These are phyloP conservation scores for Trichosporon sp. DNA, from an alignment of 1,284 basidiomycete species.

Conservation along the genomic window DNA sequence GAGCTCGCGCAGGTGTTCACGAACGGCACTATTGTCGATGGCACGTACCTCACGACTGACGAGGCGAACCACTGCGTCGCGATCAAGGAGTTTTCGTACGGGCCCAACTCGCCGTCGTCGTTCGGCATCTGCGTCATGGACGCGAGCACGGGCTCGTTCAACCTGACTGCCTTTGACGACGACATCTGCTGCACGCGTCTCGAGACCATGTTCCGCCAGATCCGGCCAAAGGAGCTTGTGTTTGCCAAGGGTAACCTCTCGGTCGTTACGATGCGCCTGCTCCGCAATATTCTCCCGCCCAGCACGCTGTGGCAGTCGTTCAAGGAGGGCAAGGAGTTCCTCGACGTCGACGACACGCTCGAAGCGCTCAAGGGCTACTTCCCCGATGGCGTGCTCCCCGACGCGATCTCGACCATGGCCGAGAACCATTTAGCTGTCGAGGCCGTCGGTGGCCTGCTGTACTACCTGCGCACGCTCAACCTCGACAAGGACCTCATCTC, in stretches of 20 bases:
- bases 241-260: slow-evolving; percentile 87
- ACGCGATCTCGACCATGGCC: slow-evolving; percentile 68
- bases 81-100: slow-evolving; percentile 59
- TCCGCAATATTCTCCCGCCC: slow-evolving; percentile 72
- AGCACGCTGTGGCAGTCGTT: slow-evolving; percentile 83
- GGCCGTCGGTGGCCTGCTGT: slow-evolving; percentile 82
- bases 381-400: slow-evolving; percentile 58
- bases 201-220: slow-evolving; percentile 88
- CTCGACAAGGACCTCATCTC: slow-evolving; percentile 88
- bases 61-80: slow-evolving; percentile 93
- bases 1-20: slow-evolving; percentile 96
- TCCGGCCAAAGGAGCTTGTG: slow-evolving; percentile 87
- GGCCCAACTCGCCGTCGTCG: slow-evolving; percentile 32
- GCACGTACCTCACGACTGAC: slow-evolving; percentile 81
- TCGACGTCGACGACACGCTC: slow-evolving; percentile 67
- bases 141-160: slow-evolving; percentile 93
- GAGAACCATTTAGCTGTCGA: slow-evolving; percentile 66
- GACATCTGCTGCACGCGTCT: slow-evolving; percentile 87
- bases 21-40: slow-evolving; percentile 92
- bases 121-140: slow-evolving; percentile 96
- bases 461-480: slow-evolving; percentile 85
- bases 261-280: slow-evolving; percentile 69
- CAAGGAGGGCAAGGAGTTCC: slow-evolving; percentile 65
- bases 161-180: slow-evolving; percentile 82
- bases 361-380: slow-evolving; percentile 68